Evolutionary conservation across 2,329 filamentous ascomycete species (phyloP), one percentile per base, ranked within the genome.

Genomic region (Ceratocystis colombiana): DNA sequence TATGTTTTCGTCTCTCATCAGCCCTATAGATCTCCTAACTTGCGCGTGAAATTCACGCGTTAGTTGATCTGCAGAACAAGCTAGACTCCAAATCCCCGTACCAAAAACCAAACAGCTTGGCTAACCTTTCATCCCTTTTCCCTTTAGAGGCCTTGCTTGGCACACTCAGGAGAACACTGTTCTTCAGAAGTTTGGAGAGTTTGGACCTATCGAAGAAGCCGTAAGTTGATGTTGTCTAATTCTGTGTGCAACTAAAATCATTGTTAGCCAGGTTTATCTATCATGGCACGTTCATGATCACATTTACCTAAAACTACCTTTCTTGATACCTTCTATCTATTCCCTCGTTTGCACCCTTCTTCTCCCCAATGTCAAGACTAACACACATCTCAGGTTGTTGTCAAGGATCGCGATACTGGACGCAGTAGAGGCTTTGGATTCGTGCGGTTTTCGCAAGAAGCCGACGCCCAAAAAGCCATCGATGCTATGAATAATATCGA

Each of bases 401-500:
- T 97, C 73, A 97, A 96, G 80, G 93, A 99, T 77, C 90, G 92
- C 73, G 93, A 97, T 75, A 96, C 93, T 73, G 89, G 90, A 72
- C 90, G 93, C 76, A 96, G 92, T 82, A 90, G 94, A 76, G 94
- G 94, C 68, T 99, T 97, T 76, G 94, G 94, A 61, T 97, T 97
- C 76, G 93, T 99, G 70, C 89, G 92, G 72, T 99, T 93, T 78
- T 79, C 84, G 64, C 84, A 85, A 70, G 89, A 92, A 70, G 77
- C 80, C 59, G 88, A 92, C 76, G 89, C 90, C 69, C 85, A 91
- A 73, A 82, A 82, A 70, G 90, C 90, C 55, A 93, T 93, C 75
- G 76, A 80, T 59, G 79, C 80, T 70, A 92, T 94, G 89, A 93
- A 94, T 80, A 91, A 92, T 75, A 80, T 89, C 72, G 91, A 96